Evolutionary conservation across 441 rosid species (phyloP).

Genomic region (Populus tomentosa): DNA sequence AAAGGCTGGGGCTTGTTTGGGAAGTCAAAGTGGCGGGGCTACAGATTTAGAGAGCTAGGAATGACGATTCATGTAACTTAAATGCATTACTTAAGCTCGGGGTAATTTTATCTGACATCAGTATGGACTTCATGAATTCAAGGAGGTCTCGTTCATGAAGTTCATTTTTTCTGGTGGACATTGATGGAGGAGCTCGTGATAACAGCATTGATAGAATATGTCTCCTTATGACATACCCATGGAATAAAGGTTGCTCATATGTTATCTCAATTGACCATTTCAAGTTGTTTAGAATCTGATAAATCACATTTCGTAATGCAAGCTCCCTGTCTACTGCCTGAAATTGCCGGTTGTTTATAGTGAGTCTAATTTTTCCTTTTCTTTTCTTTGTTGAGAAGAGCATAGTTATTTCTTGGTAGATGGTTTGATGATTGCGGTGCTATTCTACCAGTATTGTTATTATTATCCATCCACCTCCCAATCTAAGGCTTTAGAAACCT

Average conservation of each 20-base stretch:
- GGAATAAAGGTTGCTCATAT: not conserved
- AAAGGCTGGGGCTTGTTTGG: not conserved
- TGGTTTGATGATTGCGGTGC: not conserved
- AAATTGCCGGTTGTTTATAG: not conserved
- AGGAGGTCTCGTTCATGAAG: not conserved
- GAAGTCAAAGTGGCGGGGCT: not conserved
- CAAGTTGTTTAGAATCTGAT: not conserved
- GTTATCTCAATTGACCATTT: not conserved
- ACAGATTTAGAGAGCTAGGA: not conserved
- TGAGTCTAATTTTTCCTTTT: not conserved
- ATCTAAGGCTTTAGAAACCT: not conserved
- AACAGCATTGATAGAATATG: not conserved
- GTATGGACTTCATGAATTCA: not conserved
- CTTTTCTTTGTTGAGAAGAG: not conserved
- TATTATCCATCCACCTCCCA: not conserved
- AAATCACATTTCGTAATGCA: not conserved
- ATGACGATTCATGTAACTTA: not conserved
- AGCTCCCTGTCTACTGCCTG: not conserved
- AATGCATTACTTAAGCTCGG: not conserved
- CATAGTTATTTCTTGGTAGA: not conserved
- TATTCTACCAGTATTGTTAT: not conserved
- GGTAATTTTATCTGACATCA: not conserved
- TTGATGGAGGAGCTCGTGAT: not conserved
- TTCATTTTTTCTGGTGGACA: not conserved
- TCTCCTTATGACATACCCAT: not conserved